Percentiles rank a stretch among this genome's conserved stretches.
phyloP scores from a whole-genome alignment of 495 filamentous ascomycete species.

The Penicillium soppii region DNA sequence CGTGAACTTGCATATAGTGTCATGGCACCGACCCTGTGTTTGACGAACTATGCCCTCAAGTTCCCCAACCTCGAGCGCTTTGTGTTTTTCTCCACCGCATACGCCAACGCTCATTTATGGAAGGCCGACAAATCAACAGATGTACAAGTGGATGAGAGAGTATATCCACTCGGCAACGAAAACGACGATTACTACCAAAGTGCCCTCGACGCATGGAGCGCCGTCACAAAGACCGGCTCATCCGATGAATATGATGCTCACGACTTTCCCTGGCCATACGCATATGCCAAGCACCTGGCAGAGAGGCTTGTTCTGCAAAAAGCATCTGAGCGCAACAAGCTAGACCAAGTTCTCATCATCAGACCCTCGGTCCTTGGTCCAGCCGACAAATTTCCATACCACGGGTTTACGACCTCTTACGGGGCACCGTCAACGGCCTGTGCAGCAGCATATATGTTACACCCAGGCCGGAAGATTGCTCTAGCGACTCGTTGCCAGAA shows the following conservation, averaged over 20 bases:
- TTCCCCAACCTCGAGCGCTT: slow-evolving; percentile 26
- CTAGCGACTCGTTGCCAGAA: slow-evolving; percentile 15
- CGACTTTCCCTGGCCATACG: slow-evolving; percentile 28
- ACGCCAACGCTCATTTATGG: slow-evolving; percentile 25
- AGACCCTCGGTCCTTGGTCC: slow-evolving; percentile 25
- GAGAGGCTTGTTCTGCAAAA: slow-evolving; percentile 20
- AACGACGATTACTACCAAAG: slow-evolving; percentile 7
- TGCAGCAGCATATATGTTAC: slow-evolving; percentile 25
- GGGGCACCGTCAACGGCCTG: slow-evolving; percentile 20
- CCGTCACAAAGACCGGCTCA: slow-evolving; percentile 17
- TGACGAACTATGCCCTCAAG: slow-evolving; percentile 24
- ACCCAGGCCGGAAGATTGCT: slow-evolving; percentile 21
- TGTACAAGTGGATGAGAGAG: slow-evolving; percentile 16
- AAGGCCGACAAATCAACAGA: slow-evolving; percentile 16
- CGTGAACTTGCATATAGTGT: slow-evolving; percentile 24
- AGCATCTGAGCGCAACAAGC: slow-evolving; percentile 14
- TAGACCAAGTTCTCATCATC: slow-evolving; percentile 27
- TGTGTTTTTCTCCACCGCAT: slow-evolving; percentile 23
- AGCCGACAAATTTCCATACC: slow-evolving; percentile 22
- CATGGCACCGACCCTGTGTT: slow-evolving; percentile 22
- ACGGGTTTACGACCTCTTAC: slow-evolving; percentile 19
- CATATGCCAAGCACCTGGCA: slow-evolving; percentile 25
- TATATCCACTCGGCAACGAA: slow-evolving; percentile 18
- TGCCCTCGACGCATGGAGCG: slow-evolving; percentile 17
- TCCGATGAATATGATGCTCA: slow-evolving; percentile 25